phyloP scores from a whole-genome alignment of 2,329 filamentous ascomycete genomes.

The Didymella glomerata region DNA sequence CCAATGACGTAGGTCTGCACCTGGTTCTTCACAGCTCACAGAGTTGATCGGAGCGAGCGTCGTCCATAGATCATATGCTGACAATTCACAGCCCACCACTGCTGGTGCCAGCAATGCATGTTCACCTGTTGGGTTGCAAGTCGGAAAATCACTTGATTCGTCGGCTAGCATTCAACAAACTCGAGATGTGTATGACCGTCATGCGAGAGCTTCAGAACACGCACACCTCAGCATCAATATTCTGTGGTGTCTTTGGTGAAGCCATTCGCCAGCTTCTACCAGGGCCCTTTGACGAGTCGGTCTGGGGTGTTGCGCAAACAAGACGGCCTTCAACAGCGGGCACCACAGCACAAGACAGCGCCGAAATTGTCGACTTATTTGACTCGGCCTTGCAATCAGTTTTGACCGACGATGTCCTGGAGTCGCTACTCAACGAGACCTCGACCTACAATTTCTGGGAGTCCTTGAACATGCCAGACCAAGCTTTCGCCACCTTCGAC shows the following conservation, averaged over 20 bases:
- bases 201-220: slow-evolving; percentile 19
- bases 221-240: slow-evolving; percentile 18
- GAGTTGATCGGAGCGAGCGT: neutral
- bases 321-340: neutral
- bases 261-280: slow-evolving; percentile 13
- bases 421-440: slow-evolving; percentile 13
- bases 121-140: slow-evolving; percentile 14
- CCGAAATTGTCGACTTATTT: neutral
- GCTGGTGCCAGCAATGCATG: slow-evolving; percentile 16
- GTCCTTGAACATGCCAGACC: slow-evolving; percentile 11
- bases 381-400: neutral
- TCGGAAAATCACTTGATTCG: slow-evolving; percentile 10
- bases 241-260: slow-evolving; percentile 20
- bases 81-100: slow-evolving; percentile 4
- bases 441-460: slow-evolving; percentile 18
- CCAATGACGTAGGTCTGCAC: slow-evolving; percentile 16
- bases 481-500: neutral
- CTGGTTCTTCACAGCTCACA: neutral
- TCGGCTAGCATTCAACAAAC: slow-evolving; percentile 16
- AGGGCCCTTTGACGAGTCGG: slow-evolving; percentile 3
- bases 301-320: slow-evolving; percentile 8
- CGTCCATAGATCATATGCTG: neutral
- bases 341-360: neutral
- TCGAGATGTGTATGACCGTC: slow-evolving; percentile 19
- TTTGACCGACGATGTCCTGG: slow-evolving; percentile 8